These are phyloP conservation scores for Phylloporus gajari DNA, from an alignment of 1,284 basidiomycete species.

Conservation along the genomic window DNA sequence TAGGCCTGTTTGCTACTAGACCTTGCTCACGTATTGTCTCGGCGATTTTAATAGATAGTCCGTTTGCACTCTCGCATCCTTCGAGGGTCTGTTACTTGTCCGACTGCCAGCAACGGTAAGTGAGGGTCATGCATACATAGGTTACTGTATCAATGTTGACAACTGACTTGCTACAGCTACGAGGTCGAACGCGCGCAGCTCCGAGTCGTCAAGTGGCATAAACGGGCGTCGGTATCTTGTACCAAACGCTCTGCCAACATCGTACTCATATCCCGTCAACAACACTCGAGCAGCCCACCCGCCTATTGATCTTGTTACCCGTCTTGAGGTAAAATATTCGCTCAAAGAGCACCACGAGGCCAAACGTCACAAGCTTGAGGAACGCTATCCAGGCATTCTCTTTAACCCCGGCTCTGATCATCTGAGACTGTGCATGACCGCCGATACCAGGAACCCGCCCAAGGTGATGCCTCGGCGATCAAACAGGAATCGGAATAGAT, in stretches of 20 bases:
- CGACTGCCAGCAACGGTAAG: too few relatives aligned
- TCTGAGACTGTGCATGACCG: not conserved
- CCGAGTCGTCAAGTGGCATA: not conserved
- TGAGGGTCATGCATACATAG: too few relatives aligned
- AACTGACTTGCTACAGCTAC: too few relatives aligned
- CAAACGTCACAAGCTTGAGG: not conserved
- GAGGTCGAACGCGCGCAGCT: too few relatives aligned
- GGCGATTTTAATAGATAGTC: too few relatives aligned
- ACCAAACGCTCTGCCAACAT: not conserved
- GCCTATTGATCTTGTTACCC: not conserved
- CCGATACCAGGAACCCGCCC: not conserved
- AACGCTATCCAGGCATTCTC: not conserved
- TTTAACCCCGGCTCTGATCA: not conserved
- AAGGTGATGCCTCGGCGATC: not conserved
- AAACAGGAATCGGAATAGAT: not conserved
- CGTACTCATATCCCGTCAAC: not conserved
- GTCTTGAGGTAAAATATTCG: not conserved
- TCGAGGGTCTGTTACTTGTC: too few relatives aligned
- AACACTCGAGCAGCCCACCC: not conserved
- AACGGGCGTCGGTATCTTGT: not conserved
- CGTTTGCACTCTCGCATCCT: too few relatives aligned
- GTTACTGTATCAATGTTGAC: too few relatives aligned
- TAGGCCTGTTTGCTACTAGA: too few relatives aligned
- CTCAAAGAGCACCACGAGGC: not conserved
- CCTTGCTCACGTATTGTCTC: too few relatives aligned